Percentiles rank a stretch among this genome's conserved stretches.
Conservation (phyloP, 305 asterid species). For the Andrographis paniculata region DNA sequence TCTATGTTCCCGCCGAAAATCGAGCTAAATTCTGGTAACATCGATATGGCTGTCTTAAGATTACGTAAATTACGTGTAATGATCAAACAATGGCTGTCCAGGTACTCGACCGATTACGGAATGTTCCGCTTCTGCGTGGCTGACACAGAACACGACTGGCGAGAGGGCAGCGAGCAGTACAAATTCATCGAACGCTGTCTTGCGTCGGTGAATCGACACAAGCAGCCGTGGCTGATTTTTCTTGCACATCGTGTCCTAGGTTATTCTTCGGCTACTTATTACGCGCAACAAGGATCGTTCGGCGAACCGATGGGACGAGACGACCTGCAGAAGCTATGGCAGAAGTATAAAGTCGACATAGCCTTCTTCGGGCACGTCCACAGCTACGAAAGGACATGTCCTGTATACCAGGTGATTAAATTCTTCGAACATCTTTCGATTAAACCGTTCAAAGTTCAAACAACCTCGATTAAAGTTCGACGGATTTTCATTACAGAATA, state of each 20-base stretch:
- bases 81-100: conserved; percentile 19
- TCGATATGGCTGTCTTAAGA: background rate
- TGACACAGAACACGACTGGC: conserved; percentile 93
- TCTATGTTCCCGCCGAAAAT: conserved; percentile 81
- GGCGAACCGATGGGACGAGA: conserved; percentile 95
- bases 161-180: conserved; percentile 86
- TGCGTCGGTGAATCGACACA: conserved; percentile 80
- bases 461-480: background rate
- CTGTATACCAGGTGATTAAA: conserved; percentile 56
- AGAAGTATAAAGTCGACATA: conserved; percentile 89
- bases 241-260: conserved; percentile 86
- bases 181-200: conserved; percentile 76
- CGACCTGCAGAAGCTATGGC: conserved; percentile 92
- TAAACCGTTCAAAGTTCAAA: background rate
- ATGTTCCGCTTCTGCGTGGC: conserved; percentile 96
- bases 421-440: background rate
- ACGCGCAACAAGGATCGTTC: conserved; percentile 66
- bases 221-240: conserved; percentile 92
- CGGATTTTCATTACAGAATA: conserved; percentile 37
- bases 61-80: conserved; percentile 3
- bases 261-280: conserved; percentile 56
- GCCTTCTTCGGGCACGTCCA: conserved; percentile 84
- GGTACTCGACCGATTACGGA: conserved; percentile 93
- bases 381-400: conserved; percentile 78
- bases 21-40: conserved; percentile 79